Evolutionary conservation across 208 protist genomes (phyloP), one percentile per base, ranked within the genome.

Genomic region (Endotrypanum monterogeii): DNA sequence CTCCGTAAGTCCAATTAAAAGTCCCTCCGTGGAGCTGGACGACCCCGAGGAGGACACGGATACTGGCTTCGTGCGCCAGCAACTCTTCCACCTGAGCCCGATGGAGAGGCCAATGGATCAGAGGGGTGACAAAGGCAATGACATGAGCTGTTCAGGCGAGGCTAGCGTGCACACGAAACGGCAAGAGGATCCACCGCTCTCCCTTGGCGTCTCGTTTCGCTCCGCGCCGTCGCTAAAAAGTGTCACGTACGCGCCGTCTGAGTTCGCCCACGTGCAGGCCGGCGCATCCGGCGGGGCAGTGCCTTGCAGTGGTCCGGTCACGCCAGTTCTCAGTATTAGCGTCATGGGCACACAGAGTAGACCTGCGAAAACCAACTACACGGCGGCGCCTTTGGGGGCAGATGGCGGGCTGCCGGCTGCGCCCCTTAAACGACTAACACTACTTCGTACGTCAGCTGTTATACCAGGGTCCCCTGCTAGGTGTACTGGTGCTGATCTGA

Each of bases 1-100:
- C 48, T 80, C 78, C 16, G 57, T 89, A 56, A 89, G 85, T 66
- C 69, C 79, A n/a, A 89, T 89, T 75, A 73, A 80, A 48, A 85
- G 73, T 46, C 80, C 71, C 48, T 83, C 83, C 41, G 74, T 63
- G 35, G 76, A 82, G 63, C 57, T 76, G 30, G 28, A 75, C 44
- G 74, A 83, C 63, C 56, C 66, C 25, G 79, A 87, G 37, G 79
- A 76, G 18, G 75, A 84, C 68, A 55, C 50, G 1, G 78, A 76
- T 14, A 60, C 67, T 12, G 78, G 75, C 1, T 51, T 11, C 62
- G 81, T 87, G 79, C 73, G 44, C 5, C 63, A 78, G 57, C 66
- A 75, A 44, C 73, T 83, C 28, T 39, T 72, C 2, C 30, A 25
- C 67, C 72, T 82, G 32, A 61, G 71, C 39, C n/a, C 77, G 28